A percentile compares a stretch with the other conserved stretches of the same genome.
phyloP scores from a whole-genome alignment of 1,284 basidiomycete genomes.

The Caloboletus firmus region DNA sequence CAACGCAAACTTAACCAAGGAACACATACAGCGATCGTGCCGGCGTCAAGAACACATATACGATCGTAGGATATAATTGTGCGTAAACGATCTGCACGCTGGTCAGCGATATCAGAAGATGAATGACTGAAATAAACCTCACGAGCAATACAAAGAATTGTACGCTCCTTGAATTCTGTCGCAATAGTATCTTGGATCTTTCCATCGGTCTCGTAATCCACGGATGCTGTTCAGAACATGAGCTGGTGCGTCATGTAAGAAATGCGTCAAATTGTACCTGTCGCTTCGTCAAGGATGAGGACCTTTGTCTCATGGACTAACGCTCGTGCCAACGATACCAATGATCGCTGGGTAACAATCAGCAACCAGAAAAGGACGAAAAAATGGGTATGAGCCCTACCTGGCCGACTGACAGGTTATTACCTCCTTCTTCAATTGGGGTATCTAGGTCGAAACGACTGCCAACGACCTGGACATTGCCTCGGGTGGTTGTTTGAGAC shows the following conservation, averaged over 20 bases:
- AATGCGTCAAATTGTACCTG: constrained; percentile 35
- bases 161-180: constrained; percentile 76
- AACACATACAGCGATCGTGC: constrained; percentile 52
- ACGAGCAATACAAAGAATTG: constrained; percentile 80
- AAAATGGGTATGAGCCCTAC: background rate
- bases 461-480: constrained; percentile 16
- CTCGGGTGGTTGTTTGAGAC: background rate
- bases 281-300: constrained; percentile 79
- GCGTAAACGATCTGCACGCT: constrained; percentile 58
- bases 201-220: constrained; percentile 81
- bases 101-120: constrained; percentile 1
- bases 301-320: constrained; percentile 77
- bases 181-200: constrained; percentile 88
- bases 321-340: constrained; percentile 81
- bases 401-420: constrained; percentile 71
- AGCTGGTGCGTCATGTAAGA: background rate
- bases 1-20: background rate
- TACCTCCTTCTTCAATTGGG: constrained; percentile 82
- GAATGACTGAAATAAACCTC: constrained; percentile 26
- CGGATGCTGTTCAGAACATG: constrained; percentile 50
- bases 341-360: constrained; percentile 52
- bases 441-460: constrained; percentile 78
- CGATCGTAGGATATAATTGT: constrained; percentile 77
- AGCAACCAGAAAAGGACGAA: background rate
- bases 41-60: constrained; percentile 75